Base-by-base conservation (phyloP, 1,284 basidiomycete genomes). In the Apiotrichum akiyoshidainum region DNA sequence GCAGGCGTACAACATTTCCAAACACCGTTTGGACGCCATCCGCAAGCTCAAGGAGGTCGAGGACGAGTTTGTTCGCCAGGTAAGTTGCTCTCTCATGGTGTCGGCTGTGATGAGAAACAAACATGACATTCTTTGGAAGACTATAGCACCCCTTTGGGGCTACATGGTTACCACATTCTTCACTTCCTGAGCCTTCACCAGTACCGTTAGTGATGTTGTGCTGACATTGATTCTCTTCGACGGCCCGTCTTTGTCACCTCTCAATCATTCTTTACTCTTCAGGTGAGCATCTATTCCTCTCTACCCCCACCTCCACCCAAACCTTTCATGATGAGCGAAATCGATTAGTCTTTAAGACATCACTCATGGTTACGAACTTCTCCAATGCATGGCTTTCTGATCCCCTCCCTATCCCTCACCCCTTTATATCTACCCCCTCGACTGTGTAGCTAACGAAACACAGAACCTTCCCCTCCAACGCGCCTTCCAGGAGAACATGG, bases 321-420 rank as follows among this genome's bases (percentile, higher is more conserved):
- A 55, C 40, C 54, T 68, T 54, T 37, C 52, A 60, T 75, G 75
- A 78, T 77, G 76, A 75, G 54, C 60, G 66, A 68, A 42, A 65
- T 70, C 74, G 77, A 77, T 78, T 78, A 78, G 75, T 77, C 77
- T 78, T 78, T 65, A 77, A 78, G 76, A 78, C 77, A 60, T 60
- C 49, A 50, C 40, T 66, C 69, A 72, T 77, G 75, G 77, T 77
- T 77, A 66, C 63, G 72, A 71, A 70, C 55, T 61, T 60, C 61
- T 59, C 61, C 61, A 60, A 76, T 76, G 71, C 72, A 75, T 76
- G 71, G 74, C 73, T 59, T 76, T 69, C 75, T 78, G 75, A 78
- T 54, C 64, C n/a, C 16, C 46, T 54, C 37, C 47, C 54, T 52
- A 51, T 59, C 54, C 31, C 34, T 46, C 45, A 46, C 40, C 26